Conservation (phyloP, 208 protist species). For the Spironucleus salmonicida region DNA sequence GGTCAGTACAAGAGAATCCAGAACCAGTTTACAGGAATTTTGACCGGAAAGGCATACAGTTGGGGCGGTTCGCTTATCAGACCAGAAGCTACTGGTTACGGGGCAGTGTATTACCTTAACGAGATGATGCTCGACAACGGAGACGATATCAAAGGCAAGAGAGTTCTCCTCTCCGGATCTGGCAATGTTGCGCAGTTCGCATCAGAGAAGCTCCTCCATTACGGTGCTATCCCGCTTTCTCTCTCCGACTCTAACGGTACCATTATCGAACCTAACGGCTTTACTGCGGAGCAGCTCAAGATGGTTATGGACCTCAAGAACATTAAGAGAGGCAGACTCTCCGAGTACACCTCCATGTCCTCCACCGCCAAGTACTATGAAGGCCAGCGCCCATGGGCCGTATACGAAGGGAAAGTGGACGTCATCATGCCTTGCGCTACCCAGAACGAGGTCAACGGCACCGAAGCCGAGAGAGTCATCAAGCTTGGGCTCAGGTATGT, state of each 20-base stretch:
- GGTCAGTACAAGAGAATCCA: constrained; percentile 64
- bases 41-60: constrained; percentile 66
- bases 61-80: constrained; percentile 69
- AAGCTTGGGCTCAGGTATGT: constrained; percentile 59
- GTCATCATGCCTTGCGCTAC: constrained; percentile 63
- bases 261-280: constrained; percentile 59
- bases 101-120: constrained; percentile 64
- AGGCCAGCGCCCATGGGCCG: constrained; percentile 54
- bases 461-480: constrained; percentile 57
- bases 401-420: constrained; percentile 19
- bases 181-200: constrained; percentile 70
- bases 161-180: constrained; percentile 58
- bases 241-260: constrained; percentile 61
- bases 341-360: constrained; percentile 53
- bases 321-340: constrained; percentile 49
- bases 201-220: constrained; percentile 59
- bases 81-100: constrained; percentile 75
- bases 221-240: constrained; percentile 61
- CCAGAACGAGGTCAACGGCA: constrained; percentile 69
- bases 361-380: constrained; percentile 51
- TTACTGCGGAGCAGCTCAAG: constrained; percentile 57
- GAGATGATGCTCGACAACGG: constrained; percentile 55
- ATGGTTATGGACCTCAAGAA: constrained; percentile 58
- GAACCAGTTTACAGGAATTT: constrained; percentile 59
- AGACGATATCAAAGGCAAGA: constrained; percentile 57